phyloP scores from a whole-genome alignment of 1,139 yeast species.

The Saccharomyces hybrid region DNA sequence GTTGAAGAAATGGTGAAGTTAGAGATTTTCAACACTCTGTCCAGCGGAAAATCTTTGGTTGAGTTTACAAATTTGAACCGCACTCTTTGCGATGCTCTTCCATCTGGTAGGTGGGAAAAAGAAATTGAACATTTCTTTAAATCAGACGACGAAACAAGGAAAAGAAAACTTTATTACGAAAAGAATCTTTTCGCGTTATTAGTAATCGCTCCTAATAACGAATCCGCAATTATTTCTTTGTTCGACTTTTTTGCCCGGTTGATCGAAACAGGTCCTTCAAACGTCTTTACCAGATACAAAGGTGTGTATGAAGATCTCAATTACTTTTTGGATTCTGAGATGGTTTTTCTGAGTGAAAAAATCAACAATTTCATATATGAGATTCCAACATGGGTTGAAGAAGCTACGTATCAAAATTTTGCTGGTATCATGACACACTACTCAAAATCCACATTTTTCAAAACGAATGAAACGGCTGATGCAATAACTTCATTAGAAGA shows the following conservation, averaged over 20 bases:
- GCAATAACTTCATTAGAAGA: slow-evolving; percentile 28
- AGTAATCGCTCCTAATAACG: slow-evolving; percentile 8
- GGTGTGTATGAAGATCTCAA: slow-evolving; percentile 26
- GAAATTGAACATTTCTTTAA: slow-evolving; percentile 9
- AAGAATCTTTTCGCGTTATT: slow-evolving; percentile 12
- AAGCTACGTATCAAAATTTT: slow-evolving; percentile 25
- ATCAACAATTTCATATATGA: slow-evolving; percentile 30
- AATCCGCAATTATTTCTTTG: slow-evolving; percentile 7
- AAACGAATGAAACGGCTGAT: slow-evolving; percentile 10
- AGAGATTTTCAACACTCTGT: slow-evolving; percentile 12
- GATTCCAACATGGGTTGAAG: slow-evolving; percentile 31
- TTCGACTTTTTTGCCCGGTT: slow-evolving; percentile 4
- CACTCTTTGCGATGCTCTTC: slow-evolving; percentile 6
- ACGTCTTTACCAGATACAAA: slow-evolving; percentile 15
- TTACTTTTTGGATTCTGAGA: slow-evolving; percentile 23
- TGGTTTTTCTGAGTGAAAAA: slow-evolving; percentile 13
- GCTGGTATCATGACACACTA: slow-evolving; percentile 27
- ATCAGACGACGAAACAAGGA: slow-evolving; percentile 1
- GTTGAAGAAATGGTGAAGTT: slow-evolving; percentile 2
- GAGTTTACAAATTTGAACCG: slow-evolving; percentile 8
- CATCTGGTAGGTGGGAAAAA: neutral
- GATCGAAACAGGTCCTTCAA: slow-evolving; percentile 23
- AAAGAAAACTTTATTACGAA: neutral
- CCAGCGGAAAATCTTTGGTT: slow-evolving; percentile 10
- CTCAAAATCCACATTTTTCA: slow-evolving; percentile 24